Evolutionary conservation across 225 moss, liverwort and hornwort species (phyloP).

Genomic region (Anthoceros angustus): DNA sequence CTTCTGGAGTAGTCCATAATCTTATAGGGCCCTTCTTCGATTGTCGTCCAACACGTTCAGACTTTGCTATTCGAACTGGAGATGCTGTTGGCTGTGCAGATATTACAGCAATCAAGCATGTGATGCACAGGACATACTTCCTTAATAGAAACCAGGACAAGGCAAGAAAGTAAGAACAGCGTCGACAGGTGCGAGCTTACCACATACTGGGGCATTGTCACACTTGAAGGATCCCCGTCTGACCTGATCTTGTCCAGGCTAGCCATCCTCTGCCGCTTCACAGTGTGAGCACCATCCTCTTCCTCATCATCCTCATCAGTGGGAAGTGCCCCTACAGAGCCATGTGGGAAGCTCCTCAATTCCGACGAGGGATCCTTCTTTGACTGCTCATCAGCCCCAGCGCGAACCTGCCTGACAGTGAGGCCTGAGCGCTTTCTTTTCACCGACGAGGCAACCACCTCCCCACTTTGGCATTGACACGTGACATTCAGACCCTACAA

Average conservation of each 20-base stretch:
- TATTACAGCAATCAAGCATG: not conserved
- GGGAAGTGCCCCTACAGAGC: not conserved
- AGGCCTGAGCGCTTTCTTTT: slow-evolving; percentile 11
- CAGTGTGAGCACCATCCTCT: slow-evolving; percentile 3
- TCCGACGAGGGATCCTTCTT: slow-evolving; percentile 4
- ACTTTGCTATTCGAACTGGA: not conserved
- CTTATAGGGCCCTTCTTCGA: slow-evolving; percentile 4
- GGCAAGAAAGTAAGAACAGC: not conserved
- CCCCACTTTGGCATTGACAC: not conserved
- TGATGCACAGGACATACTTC: not conserved
- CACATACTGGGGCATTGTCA: not conserved
- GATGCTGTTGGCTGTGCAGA: not conserved
- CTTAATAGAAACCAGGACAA: not conserved
- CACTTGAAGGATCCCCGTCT: not conserved
- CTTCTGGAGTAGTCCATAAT: slow-evolving; percentile 6
- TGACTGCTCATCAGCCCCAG: not conserved
- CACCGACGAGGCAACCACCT: not conserved
- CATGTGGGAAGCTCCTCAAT: not conserved
- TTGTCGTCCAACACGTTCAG: not conserved
- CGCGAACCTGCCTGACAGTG: not conserved
- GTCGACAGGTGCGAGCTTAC: not conserved
- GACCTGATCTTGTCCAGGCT: slow-evolving; percentile 10
- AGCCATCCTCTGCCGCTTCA: slow-evolving; percentile 12
- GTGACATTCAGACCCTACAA: too few relatives aligned
- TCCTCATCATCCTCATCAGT: not conserved